Percentiles rank a stretch among this genome's conserved stretches.
These are phyloP conservation scores for Sparassis latifolia DNA, from an alignment of 1,284 basidiomycete species.

Conservation along the genomic window DNA sequence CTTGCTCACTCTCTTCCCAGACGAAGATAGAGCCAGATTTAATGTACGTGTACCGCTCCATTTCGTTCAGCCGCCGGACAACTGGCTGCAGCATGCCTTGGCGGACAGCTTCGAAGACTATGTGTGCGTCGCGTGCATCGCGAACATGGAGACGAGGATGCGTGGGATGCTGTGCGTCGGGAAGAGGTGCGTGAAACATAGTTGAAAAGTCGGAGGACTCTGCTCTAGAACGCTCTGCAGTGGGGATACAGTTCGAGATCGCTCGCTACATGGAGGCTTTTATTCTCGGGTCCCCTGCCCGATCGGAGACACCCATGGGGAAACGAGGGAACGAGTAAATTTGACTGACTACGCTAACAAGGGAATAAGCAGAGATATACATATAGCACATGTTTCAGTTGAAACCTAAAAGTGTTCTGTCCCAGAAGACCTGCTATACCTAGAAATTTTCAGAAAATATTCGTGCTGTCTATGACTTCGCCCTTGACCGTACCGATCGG, in stretches of 20 bases:
- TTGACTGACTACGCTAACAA: too few relatives aligned
- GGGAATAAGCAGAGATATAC: too few relatives aligned
- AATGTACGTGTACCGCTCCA: slow-evolving; percentile 49
- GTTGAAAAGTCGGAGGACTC: slow-evolving; percentile 4
- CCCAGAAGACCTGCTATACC: too few relatives aligned
- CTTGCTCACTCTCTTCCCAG: slow-evolving; percentile 62
- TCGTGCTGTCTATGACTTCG: too few relatives aligned
- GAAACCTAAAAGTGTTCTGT: too few relatives aligned
- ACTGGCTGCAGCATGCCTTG: slow-evolving; percentile 45
- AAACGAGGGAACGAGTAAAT: too few relatives aligned
- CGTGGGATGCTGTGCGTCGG: slow-evolving; percentile 50
- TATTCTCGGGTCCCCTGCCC: slow-evolving; percentile 13
- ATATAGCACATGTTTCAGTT: too few relatives aligned
- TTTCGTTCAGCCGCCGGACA: slow-evolving; percentile 49
- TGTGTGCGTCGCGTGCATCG: slow-evolving; percentile 57
- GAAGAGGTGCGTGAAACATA: slow-evolving; percentile 34
- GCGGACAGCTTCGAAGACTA: slow-evolving; percentile 52
- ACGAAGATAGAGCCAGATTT: slow-evolving; percentile 57
- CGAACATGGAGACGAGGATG: slow-evolving; percentile 56
- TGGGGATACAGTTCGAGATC: background rate
- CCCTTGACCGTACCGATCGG: too few relatives aligned
- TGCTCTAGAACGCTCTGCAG: background rate
- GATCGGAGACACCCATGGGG: too few relatives aligned
- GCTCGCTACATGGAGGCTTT: slow-evolving; percentile 11
- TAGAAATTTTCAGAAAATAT: too few relatives aligned